Evolutionary conservation across 345 rosid species (phyloP).

Genomic region (Lenwebbia sp.): DNA sequence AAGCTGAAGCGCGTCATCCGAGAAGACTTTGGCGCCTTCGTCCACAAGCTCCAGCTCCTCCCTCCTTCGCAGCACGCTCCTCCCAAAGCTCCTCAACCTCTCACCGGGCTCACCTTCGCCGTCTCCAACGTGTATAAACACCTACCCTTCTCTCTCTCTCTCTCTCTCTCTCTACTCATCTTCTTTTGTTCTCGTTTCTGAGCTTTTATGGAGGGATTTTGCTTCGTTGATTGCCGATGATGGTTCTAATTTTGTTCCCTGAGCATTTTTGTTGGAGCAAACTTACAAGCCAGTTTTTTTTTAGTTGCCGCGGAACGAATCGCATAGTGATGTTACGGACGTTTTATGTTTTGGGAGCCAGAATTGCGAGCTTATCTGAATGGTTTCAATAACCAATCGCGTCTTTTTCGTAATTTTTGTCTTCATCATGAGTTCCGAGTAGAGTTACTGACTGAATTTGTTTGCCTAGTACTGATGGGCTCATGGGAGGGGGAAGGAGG

Average conservation of each 20-base stretch:
- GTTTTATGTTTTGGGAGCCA: not conserved
- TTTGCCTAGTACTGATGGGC: not conserved
- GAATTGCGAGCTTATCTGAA: not conserved
- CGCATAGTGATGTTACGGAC: not conserved
- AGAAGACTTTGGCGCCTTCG: slow-evolving; percentile 88
- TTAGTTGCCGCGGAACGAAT: not conserved
- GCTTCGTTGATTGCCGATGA: not conserved
- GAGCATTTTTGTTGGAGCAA: not conserved
- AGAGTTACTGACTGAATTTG: not conserved
- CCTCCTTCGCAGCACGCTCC: slow-evolving; percentile 96
- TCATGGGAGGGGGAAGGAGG: not conserved
- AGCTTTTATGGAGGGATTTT: not conserved
- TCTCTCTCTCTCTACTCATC: not conserved
- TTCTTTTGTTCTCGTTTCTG: not conserved
- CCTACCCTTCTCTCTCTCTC: no score
- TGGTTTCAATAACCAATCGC: not conserved
- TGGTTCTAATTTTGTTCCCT: not conserved
- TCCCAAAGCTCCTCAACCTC: no score
- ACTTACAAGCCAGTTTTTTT: not conserved
- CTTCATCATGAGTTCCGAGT: not conserved
- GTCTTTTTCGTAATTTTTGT: not conserved
- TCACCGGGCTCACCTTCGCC: slow-evolving; percentile 73
- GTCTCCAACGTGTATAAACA: slow-evolving; percentile 65
- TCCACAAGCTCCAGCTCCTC: slow-evolving; percentile 61
- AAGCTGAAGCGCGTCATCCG: slow-evolving; percentile 52